Conservation (phyloP, 2,329 filamentous ascomycete species). For the Plectosphaerella cucumerina region DNA sequence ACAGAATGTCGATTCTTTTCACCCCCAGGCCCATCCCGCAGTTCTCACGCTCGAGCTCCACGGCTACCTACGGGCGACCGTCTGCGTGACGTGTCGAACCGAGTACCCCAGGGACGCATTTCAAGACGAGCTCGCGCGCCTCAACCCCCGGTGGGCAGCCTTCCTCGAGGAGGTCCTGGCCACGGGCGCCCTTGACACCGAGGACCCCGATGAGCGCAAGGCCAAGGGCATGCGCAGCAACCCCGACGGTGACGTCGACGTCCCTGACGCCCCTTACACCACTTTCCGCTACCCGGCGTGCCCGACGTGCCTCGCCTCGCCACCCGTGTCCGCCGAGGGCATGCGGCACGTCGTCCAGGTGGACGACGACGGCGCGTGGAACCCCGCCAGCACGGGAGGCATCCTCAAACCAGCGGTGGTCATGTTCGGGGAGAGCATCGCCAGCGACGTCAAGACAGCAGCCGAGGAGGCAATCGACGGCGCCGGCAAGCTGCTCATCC, state of each 20-base stretch:
- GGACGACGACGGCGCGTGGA: conserved; percentile 79
- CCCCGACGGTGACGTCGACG: conserved; percentile 90
- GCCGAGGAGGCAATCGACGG: conserved; percentile 79
- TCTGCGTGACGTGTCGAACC: conserved; percentile 74
- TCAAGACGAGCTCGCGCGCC: conserved; percentile 66
- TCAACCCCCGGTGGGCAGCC: conserved; percentile 83
- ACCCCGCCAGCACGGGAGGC: conserved; percentile 60
- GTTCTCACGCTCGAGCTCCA: conserved; percentile 81
- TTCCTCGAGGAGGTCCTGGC: conserved; percentile 70
- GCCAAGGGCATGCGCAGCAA: conserved; percentile 75
- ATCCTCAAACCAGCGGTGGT: conserved; percentile 89
- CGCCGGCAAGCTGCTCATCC: conserved; percentile 68
- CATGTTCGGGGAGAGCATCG: conserved; percentile 94
- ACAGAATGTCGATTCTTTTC: conserved; percentile 97
- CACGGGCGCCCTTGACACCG: conserved; percentile 71
- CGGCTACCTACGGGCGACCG: conserved; percentile 77
- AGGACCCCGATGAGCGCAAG: conserved; percentile 66
- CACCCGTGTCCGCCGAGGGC: conserved; percentile 51
- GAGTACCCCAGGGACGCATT: conserved; percentile 70
- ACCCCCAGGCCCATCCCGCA: conserved; percentile 69
- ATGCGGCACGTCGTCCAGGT: conserved; percentile 57
- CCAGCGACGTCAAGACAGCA: conserved; percentile 60
- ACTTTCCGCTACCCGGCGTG: conserved; percentile 91
- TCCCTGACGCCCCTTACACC: conserved; percentile 81
- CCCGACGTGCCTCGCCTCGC: conserved; percentile 67